These are phyloP conservation scores for Pythium insidiosum DNA, from an alignment of 352 stramenopile genomes.

Conservation along the genomic window DNA sequence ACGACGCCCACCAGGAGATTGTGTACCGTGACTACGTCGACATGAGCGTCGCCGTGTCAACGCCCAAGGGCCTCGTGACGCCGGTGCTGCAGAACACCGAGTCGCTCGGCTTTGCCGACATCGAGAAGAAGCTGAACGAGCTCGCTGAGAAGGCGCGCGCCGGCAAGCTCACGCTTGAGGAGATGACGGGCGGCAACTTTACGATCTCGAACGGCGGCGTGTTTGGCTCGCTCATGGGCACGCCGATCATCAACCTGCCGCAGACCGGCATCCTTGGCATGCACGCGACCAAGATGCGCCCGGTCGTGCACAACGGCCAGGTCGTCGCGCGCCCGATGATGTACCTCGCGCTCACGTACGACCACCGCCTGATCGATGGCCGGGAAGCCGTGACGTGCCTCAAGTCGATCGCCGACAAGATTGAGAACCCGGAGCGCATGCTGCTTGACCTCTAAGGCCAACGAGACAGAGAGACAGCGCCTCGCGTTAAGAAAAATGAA, in stretches of 20 bases:
- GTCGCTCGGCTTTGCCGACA: conserved; percentile 96
- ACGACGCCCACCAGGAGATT: conserved; percentile 97
- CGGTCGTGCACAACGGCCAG: conserved; percentile 92
- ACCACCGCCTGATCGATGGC: conserved; percentile 98
- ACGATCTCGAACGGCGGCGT: conserved; percentile 99
- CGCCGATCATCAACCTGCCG: conserved; percentile 99
- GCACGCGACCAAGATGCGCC: conserved; percentile 98
- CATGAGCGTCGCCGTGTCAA: conserved; percentile 97
- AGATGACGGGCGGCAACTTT: conserved; percentile 97
- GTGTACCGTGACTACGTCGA: conserved; percentile 99
- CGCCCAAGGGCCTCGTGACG: conserved; percentile 95
- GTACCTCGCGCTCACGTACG: conserved; percentile 99
- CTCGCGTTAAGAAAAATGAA: background rate
- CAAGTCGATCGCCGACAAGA: conserved; percentile 97
- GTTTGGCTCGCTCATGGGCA: conserved; percentile 98
- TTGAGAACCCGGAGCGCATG: conserved; percentile 94
- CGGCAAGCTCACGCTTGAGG: conserved; percentile 75
- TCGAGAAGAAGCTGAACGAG: conserved; percentile 95
- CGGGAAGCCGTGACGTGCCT: conserved; percentile 98
- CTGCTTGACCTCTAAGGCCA: conserved; percentile 92
- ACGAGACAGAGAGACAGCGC: background rate
- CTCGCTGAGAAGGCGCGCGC: conserved; percentile 80
- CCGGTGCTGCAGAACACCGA: conserved; percentile 98
- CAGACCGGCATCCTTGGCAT: conserved; percentile 99
- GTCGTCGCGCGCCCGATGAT: conserved; percentile 98